Base-by-base conservation (phyloP, 352 stramenopile species). In the Phytophthora litchii region DNA sequence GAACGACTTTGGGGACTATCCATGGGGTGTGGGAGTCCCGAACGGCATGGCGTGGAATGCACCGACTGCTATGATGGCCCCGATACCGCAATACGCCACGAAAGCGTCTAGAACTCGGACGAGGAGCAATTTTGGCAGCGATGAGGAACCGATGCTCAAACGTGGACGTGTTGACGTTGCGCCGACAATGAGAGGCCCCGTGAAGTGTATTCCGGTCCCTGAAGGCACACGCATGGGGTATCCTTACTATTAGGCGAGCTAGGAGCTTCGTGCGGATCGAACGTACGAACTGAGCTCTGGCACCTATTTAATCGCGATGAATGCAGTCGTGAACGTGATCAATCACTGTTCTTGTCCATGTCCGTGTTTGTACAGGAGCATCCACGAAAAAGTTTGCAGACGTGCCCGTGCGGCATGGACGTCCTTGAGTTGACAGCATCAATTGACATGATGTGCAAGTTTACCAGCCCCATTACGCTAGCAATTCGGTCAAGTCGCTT, bases 121-220 rank as follows among this genome's bases (percentile, higher is more conserved):
- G 27, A 72, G 61, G 20, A 75, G 61, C 61, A 70, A 58, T 37
- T 67, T 74, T 52, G 35, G 45, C 27, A 72, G 55, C 12, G 67
- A 75, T 19, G 61, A 72, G 4, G 67, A 71, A 9, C 67, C 67
- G 12, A 61, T 65, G 34, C 67, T 60, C 23, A 75, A 75, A 61
- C 67, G 67, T 19, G 56, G 67, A 32, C 67, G 67, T 6, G 37
- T 65, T 14, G 61, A 75, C 13, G 48, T 56, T 8, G 46, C 61
- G 5, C 23, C 56, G 32, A 59, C 50, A 25, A 70, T 74, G 65
- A 53, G 54, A 36, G 20, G 43, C 20, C 37, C 46, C 0, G 54
- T 74, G 27, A 74, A 60, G 47, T 59, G 35, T 8, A 53, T 68
- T 29, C 47, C 67, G 3, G 31, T 68, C 31, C 40, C 48, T 12